Evolutionary conservation across 805 yeast genomes (phyloP).

Genomic region (Myxozyma udenii): DNA sequence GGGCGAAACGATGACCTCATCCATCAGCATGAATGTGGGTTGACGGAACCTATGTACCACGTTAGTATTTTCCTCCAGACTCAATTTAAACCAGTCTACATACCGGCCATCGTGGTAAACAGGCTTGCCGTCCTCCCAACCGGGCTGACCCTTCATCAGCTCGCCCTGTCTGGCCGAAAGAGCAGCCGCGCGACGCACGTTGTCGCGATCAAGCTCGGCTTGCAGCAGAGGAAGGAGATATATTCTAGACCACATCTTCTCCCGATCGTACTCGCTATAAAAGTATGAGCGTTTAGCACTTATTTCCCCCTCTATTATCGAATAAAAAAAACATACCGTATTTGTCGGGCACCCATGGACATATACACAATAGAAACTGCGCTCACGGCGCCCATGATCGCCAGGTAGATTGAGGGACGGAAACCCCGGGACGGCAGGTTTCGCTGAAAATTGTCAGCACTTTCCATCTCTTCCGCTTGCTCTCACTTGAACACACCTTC

Average conservation of each 20-base stretch:
- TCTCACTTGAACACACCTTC: constrained; percentile 54
- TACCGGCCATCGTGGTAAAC: constrained; percentile 48
- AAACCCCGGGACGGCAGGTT: constrained; percentile 83
- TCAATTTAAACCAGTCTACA: constrained; percentile 14
- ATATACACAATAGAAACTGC: constrained; percentile 69
- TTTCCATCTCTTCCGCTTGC: not conserved
- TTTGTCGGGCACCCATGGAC: constrained; percentile 67
- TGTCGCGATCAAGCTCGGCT: constrained; percentile 80
- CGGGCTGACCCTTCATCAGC: constrained; percentile 59
- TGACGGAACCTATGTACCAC: no score
- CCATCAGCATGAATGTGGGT: not conserved
- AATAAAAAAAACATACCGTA: constrained; percentile 35
- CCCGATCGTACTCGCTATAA: constrained; percentile 63
- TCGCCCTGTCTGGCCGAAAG: constrained; percentile 67
- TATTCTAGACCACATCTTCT: constrained; percentile 73
- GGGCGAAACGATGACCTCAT: no score
- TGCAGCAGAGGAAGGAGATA: constrained; percentile 66
- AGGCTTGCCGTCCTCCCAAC: constrained; percentile 55
- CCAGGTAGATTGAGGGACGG: constrained; percentile 69
- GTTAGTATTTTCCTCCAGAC: no score
- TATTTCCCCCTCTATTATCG: not conserved
- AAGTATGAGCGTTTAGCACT: not conserved
- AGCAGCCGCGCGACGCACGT: constrained; percentile 65
- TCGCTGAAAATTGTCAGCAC: constrained; percentile 41
- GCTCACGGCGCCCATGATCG: constrained; percentile 60